These are phyloP conservation scores for Syncephalis plumigaleata DNA, from an alignment of 371 early-diverging fungal species.

Conservation along the genomic window DNA sequence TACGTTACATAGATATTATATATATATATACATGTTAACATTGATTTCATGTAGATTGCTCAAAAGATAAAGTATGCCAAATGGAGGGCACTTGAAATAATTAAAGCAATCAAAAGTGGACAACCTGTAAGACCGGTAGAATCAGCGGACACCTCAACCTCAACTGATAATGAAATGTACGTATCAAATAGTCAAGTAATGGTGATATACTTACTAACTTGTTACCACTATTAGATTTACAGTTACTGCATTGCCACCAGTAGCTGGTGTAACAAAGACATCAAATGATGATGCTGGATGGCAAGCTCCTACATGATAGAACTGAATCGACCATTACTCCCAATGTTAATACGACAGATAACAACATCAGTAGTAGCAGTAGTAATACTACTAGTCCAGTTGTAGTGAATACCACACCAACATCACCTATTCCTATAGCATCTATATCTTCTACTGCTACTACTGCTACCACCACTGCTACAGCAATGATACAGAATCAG, in stretches of 20 bases:
- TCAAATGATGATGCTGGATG: no score
- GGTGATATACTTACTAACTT: no score
- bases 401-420: constrained; percentile 2
- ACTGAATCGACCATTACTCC: no score
- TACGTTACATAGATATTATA: constrained; percentile 7
- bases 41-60: constrained; percentile 22
- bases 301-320: no score
- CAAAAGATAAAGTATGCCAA: constrained; percentile 91
- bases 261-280: no score
- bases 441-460: constrained; percentile 1
- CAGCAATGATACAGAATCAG: constrained; percentile 2
- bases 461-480: constrained; percentile 1
- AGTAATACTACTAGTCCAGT: constrained; percentile 1
- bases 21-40: background rate
- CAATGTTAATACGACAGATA: no score
- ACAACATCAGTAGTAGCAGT: no score
- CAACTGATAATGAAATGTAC: no score
- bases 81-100: constrained; percentile 86
- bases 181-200: no score
- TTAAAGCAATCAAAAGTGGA: constrained; percentile 83
- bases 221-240: background rate
- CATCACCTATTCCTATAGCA: background rate
- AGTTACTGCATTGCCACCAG: background rate
- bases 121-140: constrained; percentile 47
- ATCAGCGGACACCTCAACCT: constrained; percentile 17